Evolutionary conservation across 1,284 basidiomycete species (phyloP).

Genomic region (Trichosporon sp.): DNA sequence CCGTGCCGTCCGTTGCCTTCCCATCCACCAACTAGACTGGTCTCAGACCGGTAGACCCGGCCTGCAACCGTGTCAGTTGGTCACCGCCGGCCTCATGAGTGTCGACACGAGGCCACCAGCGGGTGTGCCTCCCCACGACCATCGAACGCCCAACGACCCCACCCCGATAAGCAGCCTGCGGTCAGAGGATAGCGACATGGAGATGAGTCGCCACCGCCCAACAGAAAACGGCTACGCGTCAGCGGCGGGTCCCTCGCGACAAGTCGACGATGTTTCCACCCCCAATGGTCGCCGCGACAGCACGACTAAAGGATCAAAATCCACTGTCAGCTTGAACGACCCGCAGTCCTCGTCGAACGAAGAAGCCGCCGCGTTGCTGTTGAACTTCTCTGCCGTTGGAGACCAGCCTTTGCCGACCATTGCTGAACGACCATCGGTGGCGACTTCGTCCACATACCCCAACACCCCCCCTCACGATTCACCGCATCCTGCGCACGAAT

Average conservation of each 20-base stretch:
- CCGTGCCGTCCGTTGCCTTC: neutral
- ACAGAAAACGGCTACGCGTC: neutral
- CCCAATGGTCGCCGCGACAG: neutral
- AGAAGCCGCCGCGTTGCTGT: constrained; percentile 40
- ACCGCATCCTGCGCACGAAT: constrained; percentile 6
- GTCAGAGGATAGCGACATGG: constrained; percentile 9
- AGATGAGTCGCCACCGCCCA: neutral
- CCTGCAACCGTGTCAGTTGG: constrained; percentile 18
- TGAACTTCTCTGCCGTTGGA: constrained; percentile 39
- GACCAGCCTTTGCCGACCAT: constrained; percentile 23
- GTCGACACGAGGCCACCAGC: constrained; percentile 12
- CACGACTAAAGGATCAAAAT: neutral
- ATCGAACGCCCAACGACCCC: neutral
- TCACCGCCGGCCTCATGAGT: neutral
- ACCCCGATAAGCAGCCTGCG: constrained; percentile 12
- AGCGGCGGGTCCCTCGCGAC: neutral
- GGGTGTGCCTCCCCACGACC: constrained; percentile 6
- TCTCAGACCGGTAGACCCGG: constrained; percentile 8
- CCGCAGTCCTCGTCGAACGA: constrained; percentile 22
- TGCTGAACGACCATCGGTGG: constrained; percentile 19
- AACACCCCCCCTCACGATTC: constrained; percentile 43
- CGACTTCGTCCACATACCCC: constrained; percentile 31
- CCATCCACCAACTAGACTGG: constrained; percentile 11
- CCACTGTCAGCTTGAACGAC: neutral
- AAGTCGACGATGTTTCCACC: neutral